Conservation (phyloP, 306 rosid species). For the Rosa lucieae region DNA sequence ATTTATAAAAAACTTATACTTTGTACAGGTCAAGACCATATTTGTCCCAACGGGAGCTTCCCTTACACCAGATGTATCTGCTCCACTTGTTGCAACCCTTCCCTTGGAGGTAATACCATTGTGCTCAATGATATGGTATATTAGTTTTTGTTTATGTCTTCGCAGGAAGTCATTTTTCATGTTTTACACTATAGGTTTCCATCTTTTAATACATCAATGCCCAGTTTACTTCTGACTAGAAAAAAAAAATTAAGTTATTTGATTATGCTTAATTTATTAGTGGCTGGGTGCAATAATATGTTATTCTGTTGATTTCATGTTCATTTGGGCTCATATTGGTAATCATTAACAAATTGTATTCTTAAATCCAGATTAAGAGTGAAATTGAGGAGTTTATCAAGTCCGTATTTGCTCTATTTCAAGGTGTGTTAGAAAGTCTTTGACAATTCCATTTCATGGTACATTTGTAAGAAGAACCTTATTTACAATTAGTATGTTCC, state of each 20-base stretch:
- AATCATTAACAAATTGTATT: constrained; percentile 16
- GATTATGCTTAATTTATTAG: neutral
- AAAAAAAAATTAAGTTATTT: neutral
- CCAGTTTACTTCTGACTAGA: constrained; percentile 1
- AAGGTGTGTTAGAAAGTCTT: constrained; percentile 52
- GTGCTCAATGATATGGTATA: neutral
- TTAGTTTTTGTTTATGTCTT: neutral
- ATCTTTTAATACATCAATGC: neutral
- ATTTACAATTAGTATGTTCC: constrained; percentile 21
- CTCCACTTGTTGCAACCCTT: constrained; percentile 93
- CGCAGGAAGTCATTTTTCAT: constrained; percentile 6
- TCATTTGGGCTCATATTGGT: constrained; percentile 13
- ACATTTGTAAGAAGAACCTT: neutral
- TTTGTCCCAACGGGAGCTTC: constrained; percentile 78
- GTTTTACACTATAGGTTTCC: neutral
- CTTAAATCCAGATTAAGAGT: constrained; percentile 56
- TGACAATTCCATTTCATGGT: neutral
- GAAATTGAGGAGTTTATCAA: constrained; percentile 83
- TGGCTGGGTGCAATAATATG: neutral
- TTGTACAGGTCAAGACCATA: constrained; percentile 78
- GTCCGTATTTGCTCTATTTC: constrained; percentile 67
- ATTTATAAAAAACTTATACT: constrained; percentile 25
- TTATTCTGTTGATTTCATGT: neutral
- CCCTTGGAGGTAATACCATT: constrained; percentile 74
- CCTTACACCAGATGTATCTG: constrained; percentile 66